Evolutionary conservation across 1,284 basidiomycete species (phyloP), one percentile per base, ranked within the genome.

Genomic region (Ganoderma meredithae): DNA sequence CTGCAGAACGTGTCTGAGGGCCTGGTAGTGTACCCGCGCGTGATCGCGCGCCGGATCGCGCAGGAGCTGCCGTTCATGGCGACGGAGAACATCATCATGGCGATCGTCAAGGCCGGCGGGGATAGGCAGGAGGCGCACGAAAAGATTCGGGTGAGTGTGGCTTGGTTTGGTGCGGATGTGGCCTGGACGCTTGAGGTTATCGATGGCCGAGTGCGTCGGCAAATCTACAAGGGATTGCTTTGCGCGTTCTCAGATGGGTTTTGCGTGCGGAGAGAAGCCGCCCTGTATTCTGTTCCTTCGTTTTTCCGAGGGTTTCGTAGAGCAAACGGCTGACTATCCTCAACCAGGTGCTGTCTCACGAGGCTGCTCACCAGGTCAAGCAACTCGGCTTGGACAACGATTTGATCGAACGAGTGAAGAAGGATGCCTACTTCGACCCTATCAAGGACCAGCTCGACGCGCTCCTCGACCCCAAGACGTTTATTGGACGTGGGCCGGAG

Each of bases 41-140:
- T 99, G 73, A 99, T 99, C 76, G 92, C 86, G 6, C 90, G 96
- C 56, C 90, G 95, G 53, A 97, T 99, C 79, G 82, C 90, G 25
- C 95, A 98, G 80, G 98, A 99, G 82, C 86, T 99, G 43, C 98
- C 98, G 1, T 99, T 99, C 87, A 99, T 99, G 98, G 95, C 95
- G 3, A 97, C 96, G 3, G 96, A 98, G 82, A 99, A 99, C 82
- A 88, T 99, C 81, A 99, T 99, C 84, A 99, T 99, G 98, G 96
- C 96, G 13, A 92, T 99, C 71, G 98, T 99, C 69, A 97, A 97
- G 82, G 86, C 85, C 65, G 97, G 97, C 52, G 98, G 97, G 1
- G 97, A 99, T 80, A 87, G 98, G 49, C 98, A 99, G 82, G 94
- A 95, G 80, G 96, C 96, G 47, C 97, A 99, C 81, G 98, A 99